A percentile compares a stretch with the other conserved stretches of the same genome.
Evolutionary conservation across 345 rosid species (phyloP).

Genomic region (Kandelia obovata): DNA sequence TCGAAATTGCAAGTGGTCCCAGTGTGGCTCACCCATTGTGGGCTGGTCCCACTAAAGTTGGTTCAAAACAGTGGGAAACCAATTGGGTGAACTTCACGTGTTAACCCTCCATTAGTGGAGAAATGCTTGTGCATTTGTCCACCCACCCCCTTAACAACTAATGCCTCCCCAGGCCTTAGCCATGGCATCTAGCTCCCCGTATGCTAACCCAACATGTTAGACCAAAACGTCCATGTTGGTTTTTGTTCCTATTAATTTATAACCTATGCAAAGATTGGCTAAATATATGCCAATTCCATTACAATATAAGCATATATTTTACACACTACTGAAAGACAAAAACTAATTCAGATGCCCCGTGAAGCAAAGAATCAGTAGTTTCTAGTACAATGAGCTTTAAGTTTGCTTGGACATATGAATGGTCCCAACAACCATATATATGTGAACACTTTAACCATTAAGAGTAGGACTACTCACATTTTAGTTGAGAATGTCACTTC

Average conservation of each 20-base stretch:
- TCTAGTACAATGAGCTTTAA: slow-evolving; percentile 21
- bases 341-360: not conserved
- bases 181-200: slow-evolving; percentile 2
- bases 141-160: slow-evolving; percentile 22
- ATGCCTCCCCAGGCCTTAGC: not conserved
- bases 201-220: not conserved
- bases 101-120: slow-evolving; percentile 66
- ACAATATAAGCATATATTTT: not conserved
- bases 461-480: slow-evolving; percentile 25
- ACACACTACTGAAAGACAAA: slow-evolving; percentile 1
- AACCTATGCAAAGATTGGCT: not conserved
- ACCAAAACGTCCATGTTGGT: not conserved
- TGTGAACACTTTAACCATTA: slow-evolving; percentile 22
- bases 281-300: too few species aligned
- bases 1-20: slow-evolving; percentile 36
- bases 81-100: slow-evolving; percentile 47
- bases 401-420: slow-evolving; percentile 20
- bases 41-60: slow-evolving; percentile 30
- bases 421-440: slow-evolving; percentile 28
- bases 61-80: slow-evolving; percentile 20
- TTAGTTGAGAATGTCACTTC: slow-evolving; percentile 33
- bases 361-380: slow-evolving; percentile 15
- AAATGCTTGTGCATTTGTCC: slow-evolving; percentile 38
- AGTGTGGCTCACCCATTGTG: slow-evolving; percentile 17
- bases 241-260: not conserved